Conservation (phyloP, 163 green algal species). For the Scenedesmus sp. region DNA sequence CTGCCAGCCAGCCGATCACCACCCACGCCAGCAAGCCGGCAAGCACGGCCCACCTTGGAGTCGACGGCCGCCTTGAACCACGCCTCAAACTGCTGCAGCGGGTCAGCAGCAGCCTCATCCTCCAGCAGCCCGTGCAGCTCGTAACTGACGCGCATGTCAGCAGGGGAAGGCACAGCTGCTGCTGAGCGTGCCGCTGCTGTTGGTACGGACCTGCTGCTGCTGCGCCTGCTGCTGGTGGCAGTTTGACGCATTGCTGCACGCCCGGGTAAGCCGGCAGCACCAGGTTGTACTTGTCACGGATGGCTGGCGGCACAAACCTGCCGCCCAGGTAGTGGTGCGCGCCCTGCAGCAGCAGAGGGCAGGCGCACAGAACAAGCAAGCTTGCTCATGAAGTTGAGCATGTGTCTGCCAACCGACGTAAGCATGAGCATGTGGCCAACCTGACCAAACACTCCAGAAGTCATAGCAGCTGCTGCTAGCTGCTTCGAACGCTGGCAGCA, state of each 20-base stretch:
- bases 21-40: not conserved
- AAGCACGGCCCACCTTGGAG: constrained; percentile 54
- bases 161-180: not conserved
- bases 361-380: too few species aligned
- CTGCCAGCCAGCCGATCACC: not conserved
- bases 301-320: constrained; percentile 90
- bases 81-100: constrained; percentile 78
- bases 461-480: too few species aligned
- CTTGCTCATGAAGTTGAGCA: not conserved
- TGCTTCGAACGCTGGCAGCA: not conserved
- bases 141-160: constrained; percentile 82
- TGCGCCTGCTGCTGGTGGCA: constrained; percentile 62
- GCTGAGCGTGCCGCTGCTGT: constrained; percentile 19
- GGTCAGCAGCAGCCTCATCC: constrained; percentile 67
- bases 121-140: constrained; percentile 66
- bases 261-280: constrained; percentile 89
- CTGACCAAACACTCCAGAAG: too few species aligned
- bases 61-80: constrained; percentile 87
- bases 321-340: constrained; percentile 95
- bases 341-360: constrained; percentile 66
- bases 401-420: too few species aligned
- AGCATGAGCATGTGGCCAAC: not conserved
- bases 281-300: constrained; percentile 89
- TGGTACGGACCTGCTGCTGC: constrained; percentile 66
- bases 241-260: constrained; percentile 75